Evolutionary conservation across 2,329 filamentous ascomycete genomes (phyloP).

Genomic region (Pyrenophora graminea): DNA sequence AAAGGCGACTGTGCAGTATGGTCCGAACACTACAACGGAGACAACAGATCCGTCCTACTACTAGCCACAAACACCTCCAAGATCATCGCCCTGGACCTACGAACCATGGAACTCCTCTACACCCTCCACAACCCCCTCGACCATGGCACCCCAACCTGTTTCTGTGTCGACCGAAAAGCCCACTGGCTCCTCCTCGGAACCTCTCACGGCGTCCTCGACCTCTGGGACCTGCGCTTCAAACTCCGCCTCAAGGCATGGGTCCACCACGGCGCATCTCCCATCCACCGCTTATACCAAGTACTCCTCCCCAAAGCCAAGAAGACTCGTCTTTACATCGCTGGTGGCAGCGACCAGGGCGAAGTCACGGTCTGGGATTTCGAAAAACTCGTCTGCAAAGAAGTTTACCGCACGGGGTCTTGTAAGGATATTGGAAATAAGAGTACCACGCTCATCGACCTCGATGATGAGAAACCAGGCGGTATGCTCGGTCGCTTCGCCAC

Average conservation of each 20-base stretch:
- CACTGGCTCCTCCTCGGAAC: slow-evolving; percentile 94
- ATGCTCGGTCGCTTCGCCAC: slow-evolving; percentile 86
- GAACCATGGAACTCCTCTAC: slow-evolving; percentile 82
- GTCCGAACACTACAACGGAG: slow-evolving; percentile 88
- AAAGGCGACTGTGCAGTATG: slow-evolving; percentile 79
- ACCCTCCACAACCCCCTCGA: slow-evolving; percentile 84
- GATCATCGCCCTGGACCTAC: slow-evolving; percentile 81
- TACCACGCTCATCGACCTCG: slow-evolving; percentile 79
- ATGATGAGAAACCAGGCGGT: slow-evolving; percentile 82
- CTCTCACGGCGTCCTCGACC: slow-evolving; percentile 85
- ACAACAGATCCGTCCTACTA: slow-evolving; percentile 79
- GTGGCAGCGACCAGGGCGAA: slow-evolving; percentile 84
- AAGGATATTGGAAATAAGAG: slow-evolving; percentile 52
- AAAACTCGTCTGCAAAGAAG: slow-evolving; percentile 83
- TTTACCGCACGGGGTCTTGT: slow-evolving; percentile 68
- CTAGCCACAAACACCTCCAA: slow-evolving; percentile 85
- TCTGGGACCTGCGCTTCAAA: slow-evolving; percentile 97
- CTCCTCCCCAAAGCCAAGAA: slow-evolving; percentile 68
- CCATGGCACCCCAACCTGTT: slow-evolving; percentile 88
- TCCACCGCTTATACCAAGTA: slow-evolving; percentile 69
- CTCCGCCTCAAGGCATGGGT: slow-evolving; percentile 88
- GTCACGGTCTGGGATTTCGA: slow-evolving; percentile 96
- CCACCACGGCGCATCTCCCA: slow-evolving; percentile 75
- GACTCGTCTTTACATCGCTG: slow-evolving; percentile 85
- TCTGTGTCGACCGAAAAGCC: slow-evolving; percentile 81